These are phyloP conservation scores for Penicillium glabrum DNA, from an alignment of 2,329 filamentous ascomycete genomes.

Conservation along the genomic window DNA sequence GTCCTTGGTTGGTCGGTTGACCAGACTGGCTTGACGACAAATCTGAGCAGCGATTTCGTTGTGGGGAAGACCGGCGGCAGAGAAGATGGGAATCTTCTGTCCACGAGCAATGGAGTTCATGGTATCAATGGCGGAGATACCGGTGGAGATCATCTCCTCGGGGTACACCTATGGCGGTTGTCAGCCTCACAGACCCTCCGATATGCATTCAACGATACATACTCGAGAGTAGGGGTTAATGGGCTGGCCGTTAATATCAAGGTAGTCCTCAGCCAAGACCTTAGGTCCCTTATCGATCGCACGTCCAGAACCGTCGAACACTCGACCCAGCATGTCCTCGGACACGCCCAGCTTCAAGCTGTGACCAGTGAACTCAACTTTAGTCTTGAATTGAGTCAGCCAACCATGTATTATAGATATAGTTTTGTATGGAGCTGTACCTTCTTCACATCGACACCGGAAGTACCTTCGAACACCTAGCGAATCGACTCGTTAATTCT, in stretches of 20 bases:
- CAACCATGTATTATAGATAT: constrained; percentile 27
- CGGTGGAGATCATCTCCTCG: constrained; percentile 99
- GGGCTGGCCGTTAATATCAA: constrained; percentile 97
- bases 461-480: constrained; percentile 94
- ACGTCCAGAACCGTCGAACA: constrained; percentile 96
- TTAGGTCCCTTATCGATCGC: constrained; percentile 99
- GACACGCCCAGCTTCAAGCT: constrained; percentile 98
- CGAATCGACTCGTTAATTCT: constrained; percentile 7
- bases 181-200: constrained; percentile 9
- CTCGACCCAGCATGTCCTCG: constrained; percentile 98
- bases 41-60: constrained; percentile 99
- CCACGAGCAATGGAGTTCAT: constrained; percentile 98
- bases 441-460: constrained; percentile 98
- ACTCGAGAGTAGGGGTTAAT: constrained; percentile 98
- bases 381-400: constrained; percentile 62
- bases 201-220: constrained; percentile 22
- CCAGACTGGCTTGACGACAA: constrained; percentile 92
- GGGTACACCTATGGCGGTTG: constrained; percentile 73
- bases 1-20: constrained; percentile 83
- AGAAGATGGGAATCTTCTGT: constrained; percentile 99
- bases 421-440: constrained; percentile 42
- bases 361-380: constrained; percentile 95
- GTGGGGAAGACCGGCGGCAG: constrained; percentile 93
- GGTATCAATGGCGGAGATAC: constrained; percentile 98
- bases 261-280: constrained; percentile 94